Conservation (phyloP, 1,139 yeast species). For the Zygoascus meyerae region DNA sequence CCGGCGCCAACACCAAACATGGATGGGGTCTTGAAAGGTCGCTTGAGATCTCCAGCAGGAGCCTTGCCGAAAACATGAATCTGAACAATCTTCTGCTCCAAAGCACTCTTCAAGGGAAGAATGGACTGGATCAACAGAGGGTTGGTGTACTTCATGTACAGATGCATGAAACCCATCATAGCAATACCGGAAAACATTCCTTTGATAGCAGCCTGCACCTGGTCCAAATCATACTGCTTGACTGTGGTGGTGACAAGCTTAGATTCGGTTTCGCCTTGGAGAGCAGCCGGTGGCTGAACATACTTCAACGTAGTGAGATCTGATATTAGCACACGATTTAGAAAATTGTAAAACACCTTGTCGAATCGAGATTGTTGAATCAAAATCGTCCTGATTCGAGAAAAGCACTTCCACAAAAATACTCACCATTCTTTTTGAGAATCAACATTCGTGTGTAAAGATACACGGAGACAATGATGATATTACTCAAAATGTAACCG, state of each 20-base stretch:
- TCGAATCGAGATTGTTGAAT: neutral
- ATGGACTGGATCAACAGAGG: conserved; percentile 94
- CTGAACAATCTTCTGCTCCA: conserved; percentile 87
- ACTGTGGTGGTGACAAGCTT: conserved; percentile 83
- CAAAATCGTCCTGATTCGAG: neutral
- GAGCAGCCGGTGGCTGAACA: conserved; percentile 77
- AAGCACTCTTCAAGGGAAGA: conserved; percentile 81
- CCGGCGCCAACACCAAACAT: conserved; percentile 67
- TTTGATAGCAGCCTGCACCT: conserved; percentile 70
- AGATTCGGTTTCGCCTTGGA: conserved; percentile 69
- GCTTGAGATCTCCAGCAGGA: conserved; percentile 86
- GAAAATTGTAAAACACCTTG: neutral
- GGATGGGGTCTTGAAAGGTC: conserved; percentile 92
- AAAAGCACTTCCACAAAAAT: conserved; percentile 3
- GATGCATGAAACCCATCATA: conserved; percentile 98
- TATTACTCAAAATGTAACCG: conserved; percentile 63
- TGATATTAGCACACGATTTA: conserved; percentile 12
- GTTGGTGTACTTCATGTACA: conserved; percentile 96
- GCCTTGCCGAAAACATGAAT: conserved; percentile 82
- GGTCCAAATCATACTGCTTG: conserved; percentile 88
- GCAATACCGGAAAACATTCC: conserved; percentile 83
- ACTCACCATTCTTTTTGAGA: conserved; percentile 58
- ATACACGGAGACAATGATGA: conserved; percentile 61
- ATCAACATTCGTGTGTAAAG: conserved; percentile 57
- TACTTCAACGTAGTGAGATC: conserved; percentile 86